phyloP scores from a whole-genome alignment of 1,284 basidiomycete species.

The Leucoagaricus sp. region DNA sequence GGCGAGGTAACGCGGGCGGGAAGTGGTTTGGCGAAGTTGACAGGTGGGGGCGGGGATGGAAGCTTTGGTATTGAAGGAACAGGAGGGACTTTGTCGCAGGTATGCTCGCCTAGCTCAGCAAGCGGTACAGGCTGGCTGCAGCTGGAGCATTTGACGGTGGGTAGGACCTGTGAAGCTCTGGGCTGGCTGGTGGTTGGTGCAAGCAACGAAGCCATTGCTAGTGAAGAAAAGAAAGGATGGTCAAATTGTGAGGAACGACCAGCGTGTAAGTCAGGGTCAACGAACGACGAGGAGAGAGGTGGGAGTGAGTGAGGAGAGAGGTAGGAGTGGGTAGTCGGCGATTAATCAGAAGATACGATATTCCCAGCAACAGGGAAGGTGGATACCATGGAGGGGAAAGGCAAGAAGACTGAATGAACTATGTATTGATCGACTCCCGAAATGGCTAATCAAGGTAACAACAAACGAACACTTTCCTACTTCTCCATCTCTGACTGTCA shows the following conservation, averaged over 20 bases:
- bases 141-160: constrained; percentile 80
- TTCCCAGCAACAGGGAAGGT: constrained; percentile 6
- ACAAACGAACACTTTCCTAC: background rate
- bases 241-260: constrained; percentile 22
- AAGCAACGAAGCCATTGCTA: constrained; percentile 45
- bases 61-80: constrained; percentile 42
- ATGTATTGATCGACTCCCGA: background rate
- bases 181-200: constrained; percentile 28
- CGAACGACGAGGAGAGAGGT: background rate
- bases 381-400: constrained; percentile 1
- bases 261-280: constrained; percentile 20
- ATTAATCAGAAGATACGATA: constrained; percentile 12
- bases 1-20: constrained; percentile 35
- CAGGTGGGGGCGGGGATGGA: constrained; percentile 33
- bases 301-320: background rate
- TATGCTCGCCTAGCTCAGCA: constrained; percentile 70
- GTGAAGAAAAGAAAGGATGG: constrained; percentile 15
- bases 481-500: background rate
- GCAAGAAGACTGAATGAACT: background rate
- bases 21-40: constrained; percentile 26
- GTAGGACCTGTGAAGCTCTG: constrained; percentile 75
- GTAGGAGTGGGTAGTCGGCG: too few species aligned
- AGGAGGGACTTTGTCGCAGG: constrained; percentile 55
- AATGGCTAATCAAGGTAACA: constrained; percentile 8
- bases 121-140: constrained; percentile 72